Conservation (phyloP, 352 stramenopile genomes). For the Thraustotheca clavata region DNA sequence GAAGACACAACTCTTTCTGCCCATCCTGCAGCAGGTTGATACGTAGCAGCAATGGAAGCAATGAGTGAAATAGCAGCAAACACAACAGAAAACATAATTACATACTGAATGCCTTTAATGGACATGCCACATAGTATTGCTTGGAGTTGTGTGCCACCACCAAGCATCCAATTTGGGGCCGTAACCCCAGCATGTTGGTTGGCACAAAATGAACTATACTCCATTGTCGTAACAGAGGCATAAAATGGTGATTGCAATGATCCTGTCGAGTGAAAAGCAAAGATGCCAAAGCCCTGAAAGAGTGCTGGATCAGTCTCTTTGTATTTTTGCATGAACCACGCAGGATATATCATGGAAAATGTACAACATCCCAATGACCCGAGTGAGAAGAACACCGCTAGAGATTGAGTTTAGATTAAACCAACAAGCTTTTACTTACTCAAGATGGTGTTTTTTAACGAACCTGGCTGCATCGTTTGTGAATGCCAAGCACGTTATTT, state of each 20-base stretch:
- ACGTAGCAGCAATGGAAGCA: conserved; percentile 59
- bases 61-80: conserved; percentile 50
- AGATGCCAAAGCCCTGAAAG: conserved; percentile 73
- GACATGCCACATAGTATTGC: conserved; percentile 58
- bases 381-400: conserved; percentile 72
- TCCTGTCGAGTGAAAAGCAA: conserved; percentile 74
- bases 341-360: conserved; percentile 71
- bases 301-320: conserved; percentile 56
- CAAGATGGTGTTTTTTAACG: conserved; percentile 17
- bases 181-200: conserved; percentile 2
- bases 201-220: conserved; percentile 67
- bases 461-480: background rate
- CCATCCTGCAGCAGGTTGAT: conserved; percentile 62
- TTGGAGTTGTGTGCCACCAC: conserved; percentile 62
- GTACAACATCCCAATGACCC: conserved; percentile 63
- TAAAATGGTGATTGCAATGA: conserved; percentile 67
- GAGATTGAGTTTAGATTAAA: background rate
- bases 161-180: conserved; percentile 77
- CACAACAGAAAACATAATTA: conserved; percentile 18
- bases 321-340: conserved; percentile 83
- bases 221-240: conserved; percentile 62
- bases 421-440: background rate
- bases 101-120: conserved; percentile 52
- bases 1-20: conserved; percentile 70
- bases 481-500: background rate